Percentiles rank a stretch among this genome's conserved stretches.
Evolutionary conservation across 148 eudicot species (phyloP).

Genomic region (Spergularia bocconei): DNA sequence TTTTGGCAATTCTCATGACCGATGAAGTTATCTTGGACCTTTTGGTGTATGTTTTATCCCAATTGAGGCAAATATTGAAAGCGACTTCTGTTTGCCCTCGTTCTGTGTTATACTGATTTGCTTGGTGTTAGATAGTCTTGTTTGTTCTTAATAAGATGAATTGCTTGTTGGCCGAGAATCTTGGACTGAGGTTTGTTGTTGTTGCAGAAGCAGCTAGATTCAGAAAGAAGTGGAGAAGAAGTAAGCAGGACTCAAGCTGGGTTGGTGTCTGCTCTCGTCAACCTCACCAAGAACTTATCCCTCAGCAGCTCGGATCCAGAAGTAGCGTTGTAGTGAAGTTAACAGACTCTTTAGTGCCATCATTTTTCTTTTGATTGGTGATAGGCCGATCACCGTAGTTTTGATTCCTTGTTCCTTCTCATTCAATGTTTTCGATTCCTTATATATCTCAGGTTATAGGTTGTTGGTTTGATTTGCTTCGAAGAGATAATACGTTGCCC

Average conservation of each 20-base stretch:
- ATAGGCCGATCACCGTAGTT: slow-evolving; percentile 11
- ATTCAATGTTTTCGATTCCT: background rate
- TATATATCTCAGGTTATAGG: background rate
- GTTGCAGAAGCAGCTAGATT: slow-evolving; percentile 33
- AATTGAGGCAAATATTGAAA: too few relatives aligned
- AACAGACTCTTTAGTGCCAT: background rate
- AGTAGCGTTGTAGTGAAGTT: slow-evolving; percentile 20
- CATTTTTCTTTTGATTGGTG: background rate
- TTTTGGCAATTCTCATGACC: too few relatives aligned
- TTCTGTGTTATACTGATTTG: too few relatives aligned
- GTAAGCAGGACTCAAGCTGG: slow-evolving; percentile 17
- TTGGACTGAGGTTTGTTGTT: background rate
- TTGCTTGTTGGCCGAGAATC: background rate
- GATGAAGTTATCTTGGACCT: too few relatives aligned
- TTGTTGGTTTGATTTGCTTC: too few relatives aligned
- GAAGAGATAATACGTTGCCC: too few relatives aligned
- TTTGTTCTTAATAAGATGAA: too few relatives aligned
- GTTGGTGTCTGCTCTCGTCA: slow-evolving; percentile 41
- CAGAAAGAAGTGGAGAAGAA: slow-evolving; percentile 32
- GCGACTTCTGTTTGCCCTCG: too few relatives aligned
- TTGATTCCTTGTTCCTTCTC: background rate
- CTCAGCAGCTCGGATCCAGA: slow-evolving; percentile 37
- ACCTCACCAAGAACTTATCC: slow-evolving; percentile 57
- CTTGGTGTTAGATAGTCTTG: too few relatives aligned
- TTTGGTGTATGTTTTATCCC: too few relatives aligned